Evolutionary conservation across 768 basidiomycete species (phyloP).

Genomic region (Daedaleopsis sinensis): DNA sequence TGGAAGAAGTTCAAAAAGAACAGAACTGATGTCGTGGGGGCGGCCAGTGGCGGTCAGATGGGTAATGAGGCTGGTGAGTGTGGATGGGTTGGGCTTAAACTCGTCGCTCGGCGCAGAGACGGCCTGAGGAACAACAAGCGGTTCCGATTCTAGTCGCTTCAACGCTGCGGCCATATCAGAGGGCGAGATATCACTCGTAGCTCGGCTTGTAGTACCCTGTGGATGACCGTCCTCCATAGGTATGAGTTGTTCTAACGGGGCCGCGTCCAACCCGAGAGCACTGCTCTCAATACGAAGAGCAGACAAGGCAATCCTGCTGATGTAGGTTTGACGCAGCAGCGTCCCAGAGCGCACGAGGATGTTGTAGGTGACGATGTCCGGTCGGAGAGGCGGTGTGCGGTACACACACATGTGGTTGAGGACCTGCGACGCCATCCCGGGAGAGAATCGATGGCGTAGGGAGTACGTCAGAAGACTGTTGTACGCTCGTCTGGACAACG

Average conservation of each 20-base stretch:
- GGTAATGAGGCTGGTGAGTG: conserved; percentile 54
- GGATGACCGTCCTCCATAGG: background rate
- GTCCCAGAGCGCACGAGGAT: conserved; percentile 60
- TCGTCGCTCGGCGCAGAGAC: background rate
- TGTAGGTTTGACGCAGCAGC: conserved; percentile 42
- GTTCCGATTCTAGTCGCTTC: conserved; percentile 8
- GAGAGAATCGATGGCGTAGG: conserved; percentile 59
- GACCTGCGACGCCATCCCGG: conserved; percentile 48
- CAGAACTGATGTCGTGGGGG: conserved; percentile 43
- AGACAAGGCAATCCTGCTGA: conserved; percentile 43
- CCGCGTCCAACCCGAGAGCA: background rate
- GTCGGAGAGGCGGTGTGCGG: conserved; percentile 44
- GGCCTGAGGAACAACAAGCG: conserved; percentile 19
- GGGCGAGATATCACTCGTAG: background rate
- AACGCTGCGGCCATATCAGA: conserved; percentile 7
- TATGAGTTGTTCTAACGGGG: background rate
- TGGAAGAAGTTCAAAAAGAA: conserved; percentile 62
- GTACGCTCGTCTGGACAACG: conserved; percentile 47
- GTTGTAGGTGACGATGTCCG: conserved; percentile 56
- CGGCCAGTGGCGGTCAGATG: conserved; percentile 55
- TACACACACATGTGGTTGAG: conserved; percentile 56
- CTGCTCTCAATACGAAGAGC: conserved; percentile 29
- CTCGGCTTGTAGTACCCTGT: background rate
- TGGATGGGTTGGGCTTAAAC: conserved; percentile 43
- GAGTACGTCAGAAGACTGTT: conserved; percentile 70